Percentiles rank a stretch among this genome's conserved stretches.
These are phyloP conservation scores for Artemisia argyi DNA, from an alignment of 129 eudicot species.

Conservation along the genomic window DNA sequence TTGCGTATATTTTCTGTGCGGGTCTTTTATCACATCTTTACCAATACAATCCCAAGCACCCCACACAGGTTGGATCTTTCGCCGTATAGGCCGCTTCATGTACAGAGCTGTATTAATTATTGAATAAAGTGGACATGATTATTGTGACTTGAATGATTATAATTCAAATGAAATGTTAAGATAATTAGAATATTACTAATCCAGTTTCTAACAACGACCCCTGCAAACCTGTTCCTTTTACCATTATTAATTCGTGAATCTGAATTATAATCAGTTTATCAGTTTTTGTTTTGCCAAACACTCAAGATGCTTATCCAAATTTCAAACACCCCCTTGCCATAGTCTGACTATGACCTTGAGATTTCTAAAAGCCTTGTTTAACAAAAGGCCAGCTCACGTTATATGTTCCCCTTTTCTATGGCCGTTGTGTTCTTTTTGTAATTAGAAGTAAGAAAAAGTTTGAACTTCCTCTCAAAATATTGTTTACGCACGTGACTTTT, in stretches of 20 bases:
- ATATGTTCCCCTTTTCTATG: background rate
- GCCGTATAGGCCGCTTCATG: background rate
- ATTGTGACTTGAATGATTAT: constrained; percentile 1
- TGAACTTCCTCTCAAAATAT: too few relatives aligned
- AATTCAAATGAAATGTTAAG: background rate
- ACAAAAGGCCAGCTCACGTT: constrained; percentile 4
- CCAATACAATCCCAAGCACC: background rate
- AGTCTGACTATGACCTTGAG: background rate
- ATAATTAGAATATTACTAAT: background rate
- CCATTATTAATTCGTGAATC: background rate
- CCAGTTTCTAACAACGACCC: background rate
- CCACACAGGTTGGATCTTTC: background rate
- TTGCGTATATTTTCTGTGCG: background rate
- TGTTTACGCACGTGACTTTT: background rate
- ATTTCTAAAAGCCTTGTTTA: background rate
- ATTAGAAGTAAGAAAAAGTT: too few relatives aligned
- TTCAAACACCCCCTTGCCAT: background rate
- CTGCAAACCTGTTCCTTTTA: background rate
- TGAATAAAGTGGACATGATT: too few relatives aligned
- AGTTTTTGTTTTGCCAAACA: background rate
- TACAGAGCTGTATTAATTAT: background rate
- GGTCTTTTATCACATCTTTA: too few relatives aligned
- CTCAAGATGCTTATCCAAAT: background rate
- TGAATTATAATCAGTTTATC: background rate
- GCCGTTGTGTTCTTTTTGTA: too few relatives aligned